Base-by-base conservation (phyloP, 805 yeast species). In the Kodamaea nitidulidarum region DNA sequence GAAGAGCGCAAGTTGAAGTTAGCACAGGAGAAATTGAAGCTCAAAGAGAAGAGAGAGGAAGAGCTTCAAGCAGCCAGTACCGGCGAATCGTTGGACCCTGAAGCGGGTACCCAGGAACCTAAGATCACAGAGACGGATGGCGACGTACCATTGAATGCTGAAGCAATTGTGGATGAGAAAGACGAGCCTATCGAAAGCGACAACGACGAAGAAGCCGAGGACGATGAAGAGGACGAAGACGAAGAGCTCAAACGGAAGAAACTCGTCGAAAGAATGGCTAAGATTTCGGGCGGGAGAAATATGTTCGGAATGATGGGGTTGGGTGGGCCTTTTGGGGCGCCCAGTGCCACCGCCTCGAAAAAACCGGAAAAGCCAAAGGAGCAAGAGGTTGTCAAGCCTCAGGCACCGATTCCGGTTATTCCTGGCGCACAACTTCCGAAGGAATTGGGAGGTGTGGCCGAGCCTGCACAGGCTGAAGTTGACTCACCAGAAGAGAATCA, bases 221-320 rank as follows among this genome's bases (percentile, higher is more conserved):
- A 67, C 1, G 78, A 71, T 2, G 78, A 69, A 0, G 85, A 76
- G 1, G 83, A 79, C 38, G 91, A 84, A 38, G 84, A 78, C 31
- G 95, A 85, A 54, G 93, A 84, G 45, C 70, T 81, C 4, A 76
- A 83, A 40, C 76, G 93, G 51, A 75, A 82, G 35, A 86, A 82
- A 5, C 68, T 91, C 38, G 81, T 95, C 15, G 96, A 85, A 47
- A 76, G 97, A 44, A 91, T 91, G 96, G 98, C 98, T n/a, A 86
- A 82, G 51, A 74, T 91, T 14, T 84, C 97, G 0, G 95, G 96
- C 15, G 88, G 88, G 4, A 74, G 84, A 64, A 82, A 85, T 42
- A 76, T 84, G 80, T 74, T 80, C 61, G 90, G 88, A 32, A 77
- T 77, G 82, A 73, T 76, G 78, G 81, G 81, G 2, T 65, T 67